Evolutionary conservation across 306 rosid genomes (phyloP).

Genomic region (Abrus precatorius): DNA sequence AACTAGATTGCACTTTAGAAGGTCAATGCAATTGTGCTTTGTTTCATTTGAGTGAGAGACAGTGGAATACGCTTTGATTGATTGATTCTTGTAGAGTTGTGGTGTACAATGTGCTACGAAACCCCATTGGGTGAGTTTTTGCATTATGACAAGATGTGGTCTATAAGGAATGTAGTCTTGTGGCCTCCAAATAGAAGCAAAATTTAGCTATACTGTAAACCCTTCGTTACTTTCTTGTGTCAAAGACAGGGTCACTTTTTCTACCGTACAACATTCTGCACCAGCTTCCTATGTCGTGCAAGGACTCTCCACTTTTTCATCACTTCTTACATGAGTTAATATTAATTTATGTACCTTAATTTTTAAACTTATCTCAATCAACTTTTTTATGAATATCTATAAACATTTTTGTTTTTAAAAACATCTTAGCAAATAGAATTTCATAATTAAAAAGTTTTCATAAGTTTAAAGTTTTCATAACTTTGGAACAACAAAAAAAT

Average conservation of each 20-base stretch:
- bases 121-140: conserved; percentile 21
- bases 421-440: too few species aligned
- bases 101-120: conserved; percentile 5
- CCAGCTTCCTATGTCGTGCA: conserved; percentile 11
- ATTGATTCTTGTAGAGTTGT: conserved; percentile 6
- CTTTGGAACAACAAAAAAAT: too few species aligned
- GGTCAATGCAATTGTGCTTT: neutral
- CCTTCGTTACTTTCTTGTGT: neutral
- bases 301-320: neutral
- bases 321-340: neutral
- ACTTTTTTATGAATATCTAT: too few species aligned
- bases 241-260: conserved; percentile 1
- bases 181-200: conserved; percentile 41
- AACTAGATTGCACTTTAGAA: conserved; percentile 20
- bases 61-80: conserved; percentile 30
- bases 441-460: too few species aligned
- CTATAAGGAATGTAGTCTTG: conserved; percentile 16
- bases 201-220: conserved; percentile 11
- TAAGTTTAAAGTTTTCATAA: too few species aligned
- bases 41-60: conserved; percentile 38
- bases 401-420: too few species aligned
- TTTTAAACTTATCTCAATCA: neutral
- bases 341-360: neutral
- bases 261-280: neutral
- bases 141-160: conserved; percentile 37